Evolutionary conservation across 768 basidiomycete species (phyloP).

Genomic region (Dictyophora rubrovolvata): DNA sequence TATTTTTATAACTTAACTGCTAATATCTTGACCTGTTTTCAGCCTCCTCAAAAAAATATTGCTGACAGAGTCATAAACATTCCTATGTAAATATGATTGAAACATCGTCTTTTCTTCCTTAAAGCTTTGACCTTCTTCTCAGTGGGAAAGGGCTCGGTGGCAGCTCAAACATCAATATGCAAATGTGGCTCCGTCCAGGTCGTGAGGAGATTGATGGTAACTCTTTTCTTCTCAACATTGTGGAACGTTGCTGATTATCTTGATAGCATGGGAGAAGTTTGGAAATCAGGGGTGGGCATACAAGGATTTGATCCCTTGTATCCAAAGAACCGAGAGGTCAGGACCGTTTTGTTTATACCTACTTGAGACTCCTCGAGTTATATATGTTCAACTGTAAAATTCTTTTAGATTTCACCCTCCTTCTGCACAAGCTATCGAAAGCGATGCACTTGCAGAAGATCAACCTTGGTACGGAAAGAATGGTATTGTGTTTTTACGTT

Average conservation of each 20-base stretch:
- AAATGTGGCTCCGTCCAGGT: background rate
- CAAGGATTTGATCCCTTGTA: constrained; percentile 30
- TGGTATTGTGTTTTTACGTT: constrained; percentile 11
- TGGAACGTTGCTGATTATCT: constrained; percentile 19
- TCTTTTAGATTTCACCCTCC: constrained; percentile 21
- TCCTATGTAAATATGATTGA: background rate
- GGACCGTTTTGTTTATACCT: background rate
- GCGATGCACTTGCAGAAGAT: constrained; percentile 21
- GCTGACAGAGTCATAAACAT: background rate
- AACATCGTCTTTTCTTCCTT: background rate
- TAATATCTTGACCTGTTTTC: background rate
- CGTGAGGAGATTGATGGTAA: background rate
- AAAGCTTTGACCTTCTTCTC: background rate
- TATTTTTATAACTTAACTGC: background rate
- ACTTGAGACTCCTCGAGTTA: background rate
- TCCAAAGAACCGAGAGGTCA: constrained; percentile 29
- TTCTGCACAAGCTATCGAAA: constrained; percentile 16
- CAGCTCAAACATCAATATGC: constrained; percentile 31
- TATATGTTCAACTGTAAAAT: background rate
- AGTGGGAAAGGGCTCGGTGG: constrained; percentile 28
- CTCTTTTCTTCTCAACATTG: constrained; percentile 1
- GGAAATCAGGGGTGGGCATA: constrained; percentile 50
- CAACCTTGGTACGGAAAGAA: constrained; percentile 20
- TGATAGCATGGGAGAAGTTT: constrained; percentile 27
- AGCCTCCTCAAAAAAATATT: background rate